phyloP scores from a whole-genome alignment of 192 early-diverging fungal species.

The Gonapodya prolifera region DNA sequence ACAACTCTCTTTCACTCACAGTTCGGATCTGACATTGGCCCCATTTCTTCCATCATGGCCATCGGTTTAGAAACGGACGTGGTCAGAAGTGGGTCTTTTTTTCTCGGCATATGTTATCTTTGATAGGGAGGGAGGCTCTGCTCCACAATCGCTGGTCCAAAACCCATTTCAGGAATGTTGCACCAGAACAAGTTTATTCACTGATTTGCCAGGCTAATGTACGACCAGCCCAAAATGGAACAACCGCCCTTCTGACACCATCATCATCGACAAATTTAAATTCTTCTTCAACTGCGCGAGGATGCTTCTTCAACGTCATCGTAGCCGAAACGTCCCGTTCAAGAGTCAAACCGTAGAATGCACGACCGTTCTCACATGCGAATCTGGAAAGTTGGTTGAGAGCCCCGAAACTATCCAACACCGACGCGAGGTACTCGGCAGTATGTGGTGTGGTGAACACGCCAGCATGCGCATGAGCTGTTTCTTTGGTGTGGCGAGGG shows the following conservation, averaged over 20 bases:
- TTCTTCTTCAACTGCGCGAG: constrained; percentile 33
- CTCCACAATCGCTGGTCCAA: too few species aligned
- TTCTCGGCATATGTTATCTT: too few species aligned
- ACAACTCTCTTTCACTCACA: too few species aligned
- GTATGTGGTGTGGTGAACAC: constrained; percentile 85
- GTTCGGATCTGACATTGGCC: too few species aligned
- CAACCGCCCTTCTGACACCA: constrained; percentile 40
- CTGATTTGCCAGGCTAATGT: constrained; percentile 7
- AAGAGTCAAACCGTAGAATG: constrained; percentile 66
- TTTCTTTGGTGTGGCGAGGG: constrained; percentile 75
- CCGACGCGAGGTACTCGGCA: constrained; percentile 73
- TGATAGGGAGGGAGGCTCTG: too few species aligned
- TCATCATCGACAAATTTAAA: constrained; percentile 35
- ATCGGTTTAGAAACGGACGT: too few species aligned
- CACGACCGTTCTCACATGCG: constrained; percentile 69
- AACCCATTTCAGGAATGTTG: too few species aligned
- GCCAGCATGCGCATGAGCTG: constrained; percentile 67
- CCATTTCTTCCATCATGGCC: too few species aligned
- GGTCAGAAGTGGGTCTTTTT: too few species aligned
- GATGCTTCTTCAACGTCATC: constrained; percentile 29
- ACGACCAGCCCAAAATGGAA: constrained; percentile 75
- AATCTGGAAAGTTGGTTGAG: constrained; percentile 69
- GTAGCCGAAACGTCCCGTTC: constrained; percentile 13
- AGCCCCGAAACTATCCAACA: constrained; percentile 76
- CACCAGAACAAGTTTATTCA: too few species aligned